A percentile compares a stretch with the other conserved stretches of the same genome.
Evolutionary conservation across 768 basidiomycete genomes (phyloP).

Genomic region (Suillus sp.): DNA sequence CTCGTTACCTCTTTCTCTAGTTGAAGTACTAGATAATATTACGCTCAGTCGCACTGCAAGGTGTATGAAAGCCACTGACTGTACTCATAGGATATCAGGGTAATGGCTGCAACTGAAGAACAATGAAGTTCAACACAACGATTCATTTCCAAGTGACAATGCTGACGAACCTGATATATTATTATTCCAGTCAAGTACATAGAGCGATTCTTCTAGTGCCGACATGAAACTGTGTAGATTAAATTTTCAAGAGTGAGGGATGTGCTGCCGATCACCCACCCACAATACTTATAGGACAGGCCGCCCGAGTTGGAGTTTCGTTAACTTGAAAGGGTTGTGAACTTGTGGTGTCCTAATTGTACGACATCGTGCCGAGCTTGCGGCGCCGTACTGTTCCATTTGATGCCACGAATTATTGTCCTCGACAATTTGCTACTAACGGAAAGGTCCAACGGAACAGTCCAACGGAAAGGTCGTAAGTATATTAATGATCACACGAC

Average conservation of each 20-base stretch:
- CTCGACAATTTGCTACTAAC: background rate
- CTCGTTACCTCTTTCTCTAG: constrained; percentile 4
- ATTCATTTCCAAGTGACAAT: too few species aligned
- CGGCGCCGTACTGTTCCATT: background rate
- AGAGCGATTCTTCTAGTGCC: background rate
- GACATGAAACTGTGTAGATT: background rate
- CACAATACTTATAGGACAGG: background rate
- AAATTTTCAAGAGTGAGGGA: background rate
- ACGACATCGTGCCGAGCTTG: background rate
- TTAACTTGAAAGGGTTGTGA: background rate
- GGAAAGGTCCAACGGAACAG: background rate
- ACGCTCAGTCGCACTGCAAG: background rate
- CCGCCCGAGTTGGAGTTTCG: background rate
- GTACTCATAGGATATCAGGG: background rate
- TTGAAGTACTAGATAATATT: background rate
- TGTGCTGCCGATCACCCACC: too few species aligned
- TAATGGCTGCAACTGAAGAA: background rate
- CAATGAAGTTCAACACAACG: background rate
- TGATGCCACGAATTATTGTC: background rate
- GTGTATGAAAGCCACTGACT: background rate
- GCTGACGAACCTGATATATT: background rate
- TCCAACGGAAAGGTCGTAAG: background rate
- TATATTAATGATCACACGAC: background rate
- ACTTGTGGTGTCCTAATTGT: background rate
- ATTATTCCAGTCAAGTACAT: background rate